Conservation (phyloP, 345 rosid genomes). For the Jatropha curcas region DNA sequence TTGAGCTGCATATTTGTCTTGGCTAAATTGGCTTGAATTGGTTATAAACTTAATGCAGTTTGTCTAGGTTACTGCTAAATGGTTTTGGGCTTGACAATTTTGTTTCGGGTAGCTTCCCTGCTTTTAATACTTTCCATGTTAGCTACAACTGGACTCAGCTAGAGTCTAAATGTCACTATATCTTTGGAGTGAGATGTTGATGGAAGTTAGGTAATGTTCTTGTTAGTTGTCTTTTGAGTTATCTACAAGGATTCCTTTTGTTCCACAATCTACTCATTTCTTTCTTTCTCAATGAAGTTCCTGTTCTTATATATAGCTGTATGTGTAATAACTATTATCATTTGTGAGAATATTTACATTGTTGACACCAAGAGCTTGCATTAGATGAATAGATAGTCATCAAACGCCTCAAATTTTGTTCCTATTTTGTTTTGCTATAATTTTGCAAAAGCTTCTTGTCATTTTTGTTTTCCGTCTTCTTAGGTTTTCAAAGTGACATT, state of each 20-base stretch:
- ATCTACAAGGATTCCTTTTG: too few species aligned
- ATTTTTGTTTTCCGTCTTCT: neutral
- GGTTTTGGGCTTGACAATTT: neutral
- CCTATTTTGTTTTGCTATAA: constrained; percentile 1
- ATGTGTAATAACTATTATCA: neutral
- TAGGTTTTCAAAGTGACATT: neutral
- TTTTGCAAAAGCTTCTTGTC: neutral
- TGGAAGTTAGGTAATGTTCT: neutral
- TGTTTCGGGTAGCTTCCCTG: neutral
- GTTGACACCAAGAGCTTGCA: neutral
- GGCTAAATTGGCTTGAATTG: neutral
- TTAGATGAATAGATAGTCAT: neutral
- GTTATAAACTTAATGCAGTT: neutral
- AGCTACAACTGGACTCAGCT: neutral
- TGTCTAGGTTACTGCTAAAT: neutral
- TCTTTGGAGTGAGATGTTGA: neutral
- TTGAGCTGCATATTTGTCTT: neutral
- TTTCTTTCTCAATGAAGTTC: too few species aligned
- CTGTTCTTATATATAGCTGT: too few species aligned
- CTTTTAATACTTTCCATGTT: neutral
- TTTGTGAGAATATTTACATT: neutral
- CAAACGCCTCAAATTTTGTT: neutral
- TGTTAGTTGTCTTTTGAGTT: neutral
- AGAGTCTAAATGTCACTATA: neutral
- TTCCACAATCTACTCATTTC: too few species aligned